Base-by-base conservation (phyloP, 148 eudicot genomes). In the Silene latifolia region DNA sequence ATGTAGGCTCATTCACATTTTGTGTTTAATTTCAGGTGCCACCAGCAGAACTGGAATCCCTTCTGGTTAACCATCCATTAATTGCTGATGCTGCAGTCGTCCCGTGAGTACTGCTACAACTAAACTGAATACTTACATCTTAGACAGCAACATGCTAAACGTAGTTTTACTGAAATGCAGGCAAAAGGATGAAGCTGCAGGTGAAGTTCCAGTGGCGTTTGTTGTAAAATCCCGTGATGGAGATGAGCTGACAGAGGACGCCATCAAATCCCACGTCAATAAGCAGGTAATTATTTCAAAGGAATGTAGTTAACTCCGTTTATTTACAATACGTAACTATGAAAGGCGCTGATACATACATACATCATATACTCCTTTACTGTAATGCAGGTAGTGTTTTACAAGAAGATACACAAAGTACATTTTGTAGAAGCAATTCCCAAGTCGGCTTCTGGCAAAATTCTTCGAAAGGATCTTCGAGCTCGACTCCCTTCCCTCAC, bases 81-180 rank as follows among this genome's bases (percentile, higher is more conserved):
- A 86, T 94, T 42, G 87, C 88, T 5, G 97, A 94, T 69, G 98
- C 96, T 24, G 98, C 97, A 1, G 98, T 94, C 63, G 97, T 94
- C 72, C 82, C 93, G 98, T 95, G 82, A 86, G 93, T 81, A 18
- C 59, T 32, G 6, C 71, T 61, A n/a, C 63, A 27, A 1, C 3
- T 14, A 5, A 27, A 32, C 48, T 74, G 25, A 2, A 5, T 0
- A 21, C 29, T 32, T 24, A 32, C 19, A n/a, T n/a, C 4, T 32
- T 4, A 24, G 18, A 11, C 4, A 59, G 46, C 24, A 1, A 10
- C 7, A 53, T 1, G 19, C 35, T 56, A 19, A 19, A 46, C 7
- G 20, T 27, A 21, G 19, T n/a, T 10, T 10, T 19, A 1, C 32
- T 66, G 5, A 20, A 42, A 27, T n/a, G 29, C 91, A 94, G 98